phyloP scores from a whole-genome alignment of 345 rosid genomes.

The Brassica napus region Da-Ae NC_063440.1:22351001-22351500 shows the following conservation, averaged over 20 bases:
- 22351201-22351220: constrained; percentile 86
- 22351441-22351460: background rate
- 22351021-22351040: background rate
- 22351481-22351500: background rate
- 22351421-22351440: background rate
- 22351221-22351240: constrained; percentile 54
- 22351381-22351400: constrained; percentile 17
- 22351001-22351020: constrained; percentile 40
- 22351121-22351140: background rate
- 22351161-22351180: constrained; percentile 87
- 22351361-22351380: background rate
- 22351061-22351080: background rate
- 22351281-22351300: constrained; percentile 20
- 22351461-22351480: background rate
- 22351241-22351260: constrained; percentile 50
- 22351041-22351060: constrained; percentile 2
- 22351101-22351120: constrained; percentile 1
- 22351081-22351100: constrained; percentile 3
- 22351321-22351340: constrained; percentile 4
- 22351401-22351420: background rate
- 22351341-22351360: background rate
- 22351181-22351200: constrained; percentile 88
- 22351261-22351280: constrained; percentile 16
- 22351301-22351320: constrained; percentile 3
- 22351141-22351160: constrained; percentile 34